Base-by-base conservation (phyloP, 192 early-diverging fungal genomes). In the Coemansia sp. region DNA sequence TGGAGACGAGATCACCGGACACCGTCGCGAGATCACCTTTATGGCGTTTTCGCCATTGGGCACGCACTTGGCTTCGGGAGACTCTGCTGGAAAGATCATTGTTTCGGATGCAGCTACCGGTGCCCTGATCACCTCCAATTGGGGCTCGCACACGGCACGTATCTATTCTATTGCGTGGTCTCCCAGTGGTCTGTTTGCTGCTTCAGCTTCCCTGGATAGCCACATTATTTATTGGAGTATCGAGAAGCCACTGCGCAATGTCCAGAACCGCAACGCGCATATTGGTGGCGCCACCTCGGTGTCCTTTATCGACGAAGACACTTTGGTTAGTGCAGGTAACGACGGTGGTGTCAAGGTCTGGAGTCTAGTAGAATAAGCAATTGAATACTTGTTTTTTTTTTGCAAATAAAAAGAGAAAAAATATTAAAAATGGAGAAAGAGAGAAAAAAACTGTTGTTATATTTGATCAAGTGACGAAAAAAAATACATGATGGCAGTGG, bases 81-180 rank as follows among this genome's bases (percentile, higher is more conserved):
- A 98, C 57, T 64, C 82, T 11, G 74, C 77, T 18, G 85, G 93
- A 28, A 90, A 87, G 59, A 88, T 98, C 38, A 53, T 81, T 29
- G 86, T 90, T 3, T 88, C 86, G 45, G 78, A 84, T 34, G 68
- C 85, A 0, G 62, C 47, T 0, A 72, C 78, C 3, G 80, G 83
- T 36, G 67, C 73, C 20, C 27, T 72, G 0, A 70, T 67, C 28
- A 66, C 82, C n/a, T 56, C 78, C 43, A 83, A 85, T 18, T 98
- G 94, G 94, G 85, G 88, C 20, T 90, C 88, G 71, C 95, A 98
- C 64, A 85, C 80, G 3, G 90, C 86, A 23, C 83, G 92, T n/a
- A 78, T 98, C 36, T 89, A 87, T 53, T 71, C 72, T 8, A 62
- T 98, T 25, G 73, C 73, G 0, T 98, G 94, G 94, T 83, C 87